Base-by-base conservation (phyloP, 164 flowering plant species). In the Vitis rupestris region DNA sequence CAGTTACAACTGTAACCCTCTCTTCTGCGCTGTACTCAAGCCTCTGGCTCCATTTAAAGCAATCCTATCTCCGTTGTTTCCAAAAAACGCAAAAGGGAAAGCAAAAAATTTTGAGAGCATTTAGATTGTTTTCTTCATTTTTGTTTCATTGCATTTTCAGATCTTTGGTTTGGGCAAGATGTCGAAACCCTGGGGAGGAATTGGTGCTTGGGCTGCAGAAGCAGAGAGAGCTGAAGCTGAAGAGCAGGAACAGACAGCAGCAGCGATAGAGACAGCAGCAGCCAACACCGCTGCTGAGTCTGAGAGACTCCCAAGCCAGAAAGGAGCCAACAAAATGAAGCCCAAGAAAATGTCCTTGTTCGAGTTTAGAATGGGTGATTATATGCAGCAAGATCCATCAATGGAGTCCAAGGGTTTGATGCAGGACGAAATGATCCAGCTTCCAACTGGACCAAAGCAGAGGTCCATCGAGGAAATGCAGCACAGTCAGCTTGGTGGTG, bases 361-460 rank as follows among this genome's bases (percentile, higher is more conserved):
- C 8, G 90, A 90, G 73, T 87, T 88, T 74, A 69, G 44, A 14
- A 60, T 68, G 29, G 82, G 86, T 2, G n/a, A 11, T 0, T 61
- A 73, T 65, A 8, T 51, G 72, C 66, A 23, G 27, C 68, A 70
- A 15, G 80, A 23, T 23, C 27, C 27, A 23, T 54, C 67, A 15
- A 2, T 17, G n/a, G 88, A 78, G 2, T 53, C 69, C 1, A 82
- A 70, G 63, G 84, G 91, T 0, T 70, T 92, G 58, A 91, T 96
- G 1, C 80, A 82, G 1, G 86, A 81, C 1, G 93, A 91, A 82
- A 86, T 89, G 86, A 68, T 81, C 30, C 79, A 81, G 30, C 81
- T 87, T 4, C 98, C 98, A 3, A 95, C 96, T 10, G 90, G 90
- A 0, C 96, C 96, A 8, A 85, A 80, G 66, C 89, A 88, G 69